phyloP scores from a whole-genome alignment of 805 yeast genomes.

The Kodamaea nitidulidarum region DNA sequence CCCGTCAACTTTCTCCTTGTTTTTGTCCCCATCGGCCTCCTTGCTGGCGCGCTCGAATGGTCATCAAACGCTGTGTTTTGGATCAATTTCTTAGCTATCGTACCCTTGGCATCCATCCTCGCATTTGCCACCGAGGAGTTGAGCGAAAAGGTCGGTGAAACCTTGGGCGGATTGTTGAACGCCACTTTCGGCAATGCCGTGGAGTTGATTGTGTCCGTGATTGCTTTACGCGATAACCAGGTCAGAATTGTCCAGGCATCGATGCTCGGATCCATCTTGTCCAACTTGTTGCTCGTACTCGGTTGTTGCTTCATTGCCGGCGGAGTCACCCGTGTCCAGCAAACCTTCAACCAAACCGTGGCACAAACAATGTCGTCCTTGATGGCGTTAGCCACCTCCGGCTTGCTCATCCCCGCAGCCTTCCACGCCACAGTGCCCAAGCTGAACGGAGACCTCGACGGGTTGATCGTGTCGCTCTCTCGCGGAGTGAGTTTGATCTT shows the following conservation, averaged over 20 bases:
- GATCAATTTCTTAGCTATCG: constrained; percentile 82
- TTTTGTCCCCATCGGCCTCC: constrained; percentile 85
- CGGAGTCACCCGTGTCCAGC: constrained; percentile 81
- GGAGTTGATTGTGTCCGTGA: constrained; percentile 88
- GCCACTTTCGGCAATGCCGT: constrained; percentile 99
- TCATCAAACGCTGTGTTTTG: constrained; percentile 55
- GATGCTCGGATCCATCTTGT: constrained; percentile 90
- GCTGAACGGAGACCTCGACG: constrained; percentile 32
- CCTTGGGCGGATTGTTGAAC: constrained; percentile 88
- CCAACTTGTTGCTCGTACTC: constrained; percentile 81
- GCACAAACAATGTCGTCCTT: constrained; percentile 97
- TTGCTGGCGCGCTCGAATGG: constrained; percentile 61
- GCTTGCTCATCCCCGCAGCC: constrained; percentile 91
- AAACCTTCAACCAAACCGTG: constrained; percentile 88
- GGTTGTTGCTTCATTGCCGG: constrained; percentile 97
- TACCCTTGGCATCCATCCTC: constrained; percentile 86
- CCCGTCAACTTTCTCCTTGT: constrained; percentile 73
- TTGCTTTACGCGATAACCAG: constrained; percentile 83
- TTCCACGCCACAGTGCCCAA: constrained; percentile 75
- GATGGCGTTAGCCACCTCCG: constrained; percentile 85
- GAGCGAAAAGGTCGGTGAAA: constrained; percentile 82
- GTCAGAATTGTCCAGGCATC: constrained; percentile 94
- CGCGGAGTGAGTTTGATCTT: constrained; percentile 83
- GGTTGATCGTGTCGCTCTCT: constrained; percentile 66
- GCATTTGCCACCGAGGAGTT: constrained; percentile 94